A percentile compares a stretch with the other conserved stretches of the same genome.
These are phyloP conservation scores for Tetrapisispora namnaoensis DNA, from an alignment of 805 yeast species.

Conservation along the genomic window DNA sequence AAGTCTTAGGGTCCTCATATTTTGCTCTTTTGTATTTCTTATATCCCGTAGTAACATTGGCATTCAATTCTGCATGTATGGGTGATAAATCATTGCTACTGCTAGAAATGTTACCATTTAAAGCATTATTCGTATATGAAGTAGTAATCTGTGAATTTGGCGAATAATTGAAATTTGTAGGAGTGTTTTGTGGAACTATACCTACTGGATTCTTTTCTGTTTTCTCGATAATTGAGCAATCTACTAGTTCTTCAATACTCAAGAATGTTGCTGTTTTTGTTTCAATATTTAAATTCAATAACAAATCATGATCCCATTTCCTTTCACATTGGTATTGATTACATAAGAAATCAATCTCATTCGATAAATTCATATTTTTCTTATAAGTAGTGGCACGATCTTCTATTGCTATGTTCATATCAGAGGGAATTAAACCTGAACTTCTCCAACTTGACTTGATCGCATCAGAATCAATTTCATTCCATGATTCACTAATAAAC, in stretches of 20 bases:
- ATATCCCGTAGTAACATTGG: background rate
- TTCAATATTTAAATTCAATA: conserved; percentile 41
- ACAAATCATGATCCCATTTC: conserved; percentile 49
- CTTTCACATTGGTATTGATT: conserved; percentile 39
- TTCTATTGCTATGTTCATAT: conserved; percentile 20
- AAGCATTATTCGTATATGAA: background rate
- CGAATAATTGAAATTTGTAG: conserved; percentile 1
- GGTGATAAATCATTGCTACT: background rate
- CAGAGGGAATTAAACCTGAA: conserved; percentile 33
- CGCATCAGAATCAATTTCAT: conserved; percentile 29
- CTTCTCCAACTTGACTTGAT: conserved; percentile 37
- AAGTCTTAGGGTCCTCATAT: background rate
- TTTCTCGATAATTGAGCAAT: conserved; percentile 37
- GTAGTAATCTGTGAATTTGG: background rate
- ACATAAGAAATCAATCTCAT: conserved; percentile 37
- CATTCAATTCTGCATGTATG: background rate
- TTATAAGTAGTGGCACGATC: conserved; percentile 26
- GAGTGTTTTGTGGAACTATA: conserved; percentile 3
- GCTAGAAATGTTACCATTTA: background rate
- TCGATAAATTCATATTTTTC: conserved; percentile 32
- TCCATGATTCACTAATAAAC: conserved; percentile 52
- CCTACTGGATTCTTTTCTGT: conserved; percentile 5
- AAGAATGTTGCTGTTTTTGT: conserved; percentile 37
- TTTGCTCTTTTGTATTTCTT: background rate
- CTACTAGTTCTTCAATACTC: conserved; percentile 52